Evolutionary conservation across 2,329 filamentous ascomycete genomes (phyloP), one percentile per base, ranked within the genome.

Genomic region (Microcera coccophila): DNA sequence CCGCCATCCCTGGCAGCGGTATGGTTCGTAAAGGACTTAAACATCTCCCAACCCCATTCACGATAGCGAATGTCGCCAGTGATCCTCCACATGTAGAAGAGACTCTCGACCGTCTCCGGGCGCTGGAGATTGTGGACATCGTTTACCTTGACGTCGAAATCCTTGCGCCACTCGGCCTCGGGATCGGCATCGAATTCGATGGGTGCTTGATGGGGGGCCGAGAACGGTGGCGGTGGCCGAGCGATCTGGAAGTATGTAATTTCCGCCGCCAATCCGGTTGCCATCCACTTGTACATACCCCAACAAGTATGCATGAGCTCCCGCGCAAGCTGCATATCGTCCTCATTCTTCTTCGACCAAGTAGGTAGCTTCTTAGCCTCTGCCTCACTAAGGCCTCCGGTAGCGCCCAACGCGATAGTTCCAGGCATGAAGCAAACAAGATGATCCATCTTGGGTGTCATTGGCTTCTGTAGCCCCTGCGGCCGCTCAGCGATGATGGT

Each of bases 21-120:
- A 66, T 95, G 78, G 58, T 89, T 84, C 66, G 91, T 75, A 62
- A 98, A 98, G 1, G 85, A 82, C 63, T 88, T 83, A 71, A 98
- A 98, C 84, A 98, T 97, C 56, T 95, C 85, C 93, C 93, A 98
- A 12, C 93, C 93, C 91, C 91, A 97, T 58, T 96, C 82, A 19
- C 93, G 81, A 67, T 98, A 98, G 52, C 82, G 84, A 29, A 79
- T 73, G 49, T 98, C 90, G 19, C 87, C 88, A 1, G 93, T 98
- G 64, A 98, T 95, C 49, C 93, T 84, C 86, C 91, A 98, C 90
- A 98, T 95, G 71, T 97, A 95, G 60, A 98, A 90, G 48, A 98
- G 71, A 46, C 84, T 90, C 70, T 98, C 93, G n/a, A 96, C 84
- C 0, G 93, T 96, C 71, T 98, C 93, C 0, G 93, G 93, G 22